phyloP scores from a whole-genome alignment of 2,329 filamentous ascomycete genomes.

The Aureobasidium sp. region DNA sequence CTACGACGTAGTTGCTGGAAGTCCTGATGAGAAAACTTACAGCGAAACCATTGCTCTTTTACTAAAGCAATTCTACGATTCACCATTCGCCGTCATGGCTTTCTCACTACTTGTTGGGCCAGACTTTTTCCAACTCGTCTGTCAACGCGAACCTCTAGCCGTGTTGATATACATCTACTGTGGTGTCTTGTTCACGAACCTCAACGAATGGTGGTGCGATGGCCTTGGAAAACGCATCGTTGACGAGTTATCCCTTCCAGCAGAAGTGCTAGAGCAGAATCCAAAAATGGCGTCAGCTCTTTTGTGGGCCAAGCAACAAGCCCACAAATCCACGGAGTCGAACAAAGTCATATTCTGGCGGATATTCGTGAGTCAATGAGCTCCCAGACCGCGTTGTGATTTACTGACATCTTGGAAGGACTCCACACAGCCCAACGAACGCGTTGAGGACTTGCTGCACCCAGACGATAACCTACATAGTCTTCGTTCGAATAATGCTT shows the following conservation, averaged over 20 bases:
- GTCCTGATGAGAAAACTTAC: background rate
- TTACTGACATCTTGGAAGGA: background rate
- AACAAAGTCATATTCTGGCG: background rate
- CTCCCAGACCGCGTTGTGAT: too few relatives aligned
- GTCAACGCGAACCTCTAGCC: background rate
- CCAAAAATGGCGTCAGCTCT: background rate
- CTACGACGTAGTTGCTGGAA: background rate
- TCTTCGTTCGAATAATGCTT: slow-evolving; percentile 4
- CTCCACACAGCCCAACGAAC: background rate
- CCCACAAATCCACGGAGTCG: background rate
- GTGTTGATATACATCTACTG: slow-evolving; percentile 1
- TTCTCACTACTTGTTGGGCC: slow-evolving; percentile 7
- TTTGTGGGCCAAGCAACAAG: background rate
- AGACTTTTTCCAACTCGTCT: slow-evolving; percentile 1
- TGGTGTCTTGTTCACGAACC: background rate
- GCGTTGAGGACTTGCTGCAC: background rate
- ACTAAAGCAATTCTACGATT: background rate
- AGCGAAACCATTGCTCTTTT: slow-evolving; percentile 4
- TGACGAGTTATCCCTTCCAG: background rate
- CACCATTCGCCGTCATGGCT: background rate
- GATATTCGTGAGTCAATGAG: background rate
- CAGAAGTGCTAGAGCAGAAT: background rate
- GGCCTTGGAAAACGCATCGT: background rate
- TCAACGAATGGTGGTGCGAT: slow-evolving; percentile 6
- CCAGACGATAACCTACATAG: background rate